Base-by-base conservation (phyloP, 208 protist species). In the Tritrichomonas foetus region DNA sequence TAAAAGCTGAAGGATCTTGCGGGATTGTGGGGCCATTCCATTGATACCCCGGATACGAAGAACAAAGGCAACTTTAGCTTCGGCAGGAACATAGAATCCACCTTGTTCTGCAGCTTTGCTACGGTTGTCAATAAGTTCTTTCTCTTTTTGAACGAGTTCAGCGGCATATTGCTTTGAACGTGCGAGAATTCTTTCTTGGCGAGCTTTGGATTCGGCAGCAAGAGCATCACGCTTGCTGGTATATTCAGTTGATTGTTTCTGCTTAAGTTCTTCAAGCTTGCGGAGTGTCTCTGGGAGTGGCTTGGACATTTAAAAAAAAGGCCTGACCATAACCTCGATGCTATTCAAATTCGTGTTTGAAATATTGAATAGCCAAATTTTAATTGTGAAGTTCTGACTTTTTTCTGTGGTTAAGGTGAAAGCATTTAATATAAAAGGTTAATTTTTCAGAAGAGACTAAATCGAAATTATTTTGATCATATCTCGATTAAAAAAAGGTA, bases 11-110 rank as follows among this genome's bases (percentile, higher is more conserved):
- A 99, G 97, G 96, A 99, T 99, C 97, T 99, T 99, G 93, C 97
- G 96, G 95, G 97, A 96, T 96, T 99, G 99, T 94, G 99, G 99
- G 94, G 96, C 94, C n/a, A 99, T 96, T 94, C 97, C 97, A 96
- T 98, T 99, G 95, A 99, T 99, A 99, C 97, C 99, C 94, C 98
- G 97, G 95, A 99, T 99, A 95, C 99, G 98, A 93, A 99, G 97
- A 57, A 99, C 99, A 84, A 99, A 97, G 66, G 97, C 97, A 41
- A 99, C 94, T 97, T 99, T 99, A 89, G 98, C 96, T 96, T 99
- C 98, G 30, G 92, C 74, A 50, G 94, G 64, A 39, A 99, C 97
- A 97, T 97, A 99, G 97, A 98, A 99, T 96, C 97, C 97, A 93
- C 98, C 98, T 94, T 96, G 95, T 30, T 82, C 93, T 89, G 97